A percentile compares a stretch with the other conserved stretches of the same genome.
Conservation (phyloP, 1,139 yeast species). For the Suzukiozyma palmioleophila region DNA sequence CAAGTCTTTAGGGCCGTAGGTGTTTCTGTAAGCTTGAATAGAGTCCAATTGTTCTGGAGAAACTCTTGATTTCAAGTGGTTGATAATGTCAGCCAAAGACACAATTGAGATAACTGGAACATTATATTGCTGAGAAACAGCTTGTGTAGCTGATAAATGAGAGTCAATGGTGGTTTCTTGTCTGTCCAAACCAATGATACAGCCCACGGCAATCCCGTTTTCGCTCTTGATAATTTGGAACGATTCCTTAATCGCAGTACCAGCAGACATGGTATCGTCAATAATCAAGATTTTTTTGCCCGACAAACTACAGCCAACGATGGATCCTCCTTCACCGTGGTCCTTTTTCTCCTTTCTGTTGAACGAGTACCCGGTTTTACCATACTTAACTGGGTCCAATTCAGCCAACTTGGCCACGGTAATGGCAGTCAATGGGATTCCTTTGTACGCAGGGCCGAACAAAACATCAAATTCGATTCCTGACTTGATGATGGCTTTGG, state of each 20-base stretch:
- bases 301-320: slow-evolving; percentile 77
- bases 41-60: slow-evolving; percentile 49
- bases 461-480: slow-evolving; percentile 83
- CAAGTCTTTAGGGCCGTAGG: slow-evolving; percentile 38
- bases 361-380: slow-evolving; percentile 63
- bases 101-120: slow-evolving; percentile 87
- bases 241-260: slow-evolving; percentile 96
- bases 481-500: slow-evolving; percentile 76
- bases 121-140: slow-evolving; percentile 63
- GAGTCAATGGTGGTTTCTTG: slow-evolving; percentile 79
- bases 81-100: slow-evolving; percentile 67
- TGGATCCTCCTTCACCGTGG: slow-evolving; percentile 96
- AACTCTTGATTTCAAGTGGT: slow-evolving; percentile 53
- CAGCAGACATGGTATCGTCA: slow-evolving; percentile 98
- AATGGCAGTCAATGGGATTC: slow-evolving; percentile 91
- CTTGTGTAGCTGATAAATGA: slow-evolving; percentile 73
- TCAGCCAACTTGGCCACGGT: slow-evolving; percentile 91
- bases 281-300: slow-evolving; percentile 76
- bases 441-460: slow-evolving; percentile 98
- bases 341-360: slow-evolving; percentile 93
- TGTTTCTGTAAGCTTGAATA: slow-evolving; percentile 56
- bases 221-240: slow-evolving; percentile 70
- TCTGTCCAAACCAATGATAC: slow-evolving; percentile 90
- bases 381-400: slow-evolving; percentile 73
- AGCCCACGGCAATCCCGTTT: slow-evolving; percentile 74